Base-by-base conservation (phyloP, 1,139 yeast genomes). In the Eremothecium gossypii region DNA sequence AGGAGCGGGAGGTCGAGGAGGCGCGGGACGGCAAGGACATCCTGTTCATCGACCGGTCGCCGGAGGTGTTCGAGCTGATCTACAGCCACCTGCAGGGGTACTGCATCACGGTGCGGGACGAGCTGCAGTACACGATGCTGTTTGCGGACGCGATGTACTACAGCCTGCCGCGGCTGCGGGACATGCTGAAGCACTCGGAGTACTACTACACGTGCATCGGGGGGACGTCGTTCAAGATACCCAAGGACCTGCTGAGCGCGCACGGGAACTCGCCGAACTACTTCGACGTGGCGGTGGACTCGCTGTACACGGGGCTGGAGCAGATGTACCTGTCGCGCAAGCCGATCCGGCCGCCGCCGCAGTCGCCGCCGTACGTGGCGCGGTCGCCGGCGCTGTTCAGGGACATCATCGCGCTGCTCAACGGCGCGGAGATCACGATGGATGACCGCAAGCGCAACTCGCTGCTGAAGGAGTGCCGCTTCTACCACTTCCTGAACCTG, bases 31-130 rank as follows among this genome's bases (percentile, higher is more conserved):
- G 20, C 3, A n/a, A 32, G 20, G 35, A 32, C n/a, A 14, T 32
- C 5, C 60, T 85, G n/a, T 78, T 76, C 52, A 76, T 87, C 40
- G 96, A 87, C 60, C 65, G 96, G 36, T 79, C 81, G n/a, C 83
- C 94, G 0, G 66, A 60, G 3, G 73, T 83, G 0, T 87, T 87
- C 60, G 76, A 77, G 41, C 66, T 70, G 48, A 82, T 87, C 28
- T 76, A 76, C 50, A 58, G 66, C 45, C 95, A 87, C 65, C 63
- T 87, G 29, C 95, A 85, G 61, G 93, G 93, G 0, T 87, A 87
- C 55, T 71, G 76, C 48, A 65, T 85, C 23, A 67, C 71, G 30
- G 69, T 85, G 9, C 66, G 68, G 6, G 67, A 73, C 49, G 93
- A 80, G 42, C 70, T 67, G 38, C 77, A 78, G 43, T 83, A 70